These are phyloP conservation scores for Fabrea salina DNA, from an alignment of 169 alveolate species.

Conservation along the genomic window DNA sequence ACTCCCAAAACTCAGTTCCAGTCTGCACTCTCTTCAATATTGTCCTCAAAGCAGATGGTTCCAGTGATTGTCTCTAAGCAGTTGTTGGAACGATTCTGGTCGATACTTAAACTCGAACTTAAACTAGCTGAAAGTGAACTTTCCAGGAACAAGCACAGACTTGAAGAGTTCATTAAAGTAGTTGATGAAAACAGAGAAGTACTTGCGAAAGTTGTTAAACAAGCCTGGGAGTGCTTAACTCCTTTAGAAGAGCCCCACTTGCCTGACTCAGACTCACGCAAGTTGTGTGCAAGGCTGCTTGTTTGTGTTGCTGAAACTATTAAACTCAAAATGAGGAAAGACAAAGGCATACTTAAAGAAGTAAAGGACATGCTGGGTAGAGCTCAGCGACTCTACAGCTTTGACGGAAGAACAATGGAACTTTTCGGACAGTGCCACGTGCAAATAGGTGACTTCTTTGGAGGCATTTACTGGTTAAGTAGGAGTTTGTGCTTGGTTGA, in stretches of 20 bases:
- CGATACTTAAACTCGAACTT: neutral
- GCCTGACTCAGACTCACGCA: neutral
- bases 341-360: neutral
- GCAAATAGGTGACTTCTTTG: neutral
- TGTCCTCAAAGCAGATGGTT: neutral
- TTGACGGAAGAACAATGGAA: neutral
- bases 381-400: neutral
- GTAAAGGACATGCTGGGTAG: neutral
- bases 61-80: neutral
- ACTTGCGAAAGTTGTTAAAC: neutral
- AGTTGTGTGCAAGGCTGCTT: neutral
- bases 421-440: neutral
- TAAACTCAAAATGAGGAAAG: neutral
- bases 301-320: neutral
- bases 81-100: neutral
- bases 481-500: neutral
- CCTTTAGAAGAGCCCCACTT: constrained; percentile 18
- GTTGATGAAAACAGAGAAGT: neutral
- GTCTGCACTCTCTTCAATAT: neutral
- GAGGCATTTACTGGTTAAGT: neutral
- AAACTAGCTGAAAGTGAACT: neutral
- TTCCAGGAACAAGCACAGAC: neutral
- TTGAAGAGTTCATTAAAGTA: neutral
- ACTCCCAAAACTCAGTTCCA: neutral
- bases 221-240: neutral